Evolutionary conservation across 805 yeast genomes (phyloP).

Genomic region (Barnettozyma sp.): DNA sequence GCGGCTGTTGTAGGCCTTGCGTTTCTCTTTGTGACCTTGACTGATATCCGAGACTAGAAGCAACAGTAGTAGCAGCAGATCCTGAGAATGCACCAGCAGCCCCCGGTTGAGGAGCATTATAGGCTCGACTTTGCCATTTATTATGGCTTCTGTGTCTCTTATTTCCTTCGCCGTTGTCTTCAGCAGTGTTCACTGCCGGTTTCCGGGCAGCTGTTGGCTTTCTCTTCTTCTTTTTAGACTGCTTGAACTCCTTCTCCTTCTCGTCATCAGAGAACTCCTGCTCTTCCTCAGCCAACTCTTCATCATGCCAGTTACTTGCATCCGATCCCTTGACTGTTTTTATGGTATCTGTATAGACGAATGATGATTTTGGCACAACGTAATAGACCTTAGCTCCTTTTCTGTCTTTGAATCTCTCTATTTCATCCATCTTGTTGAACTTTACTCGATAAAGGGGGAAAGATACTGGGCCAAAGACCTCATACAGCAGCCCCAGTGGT

Average conservation of each 20-base stretch:
- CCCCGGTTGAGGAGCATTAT: background rate
- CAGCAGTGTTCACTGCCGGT: conserved; percentile 1
- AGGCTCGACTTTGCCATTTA: conserved; percentile 1
- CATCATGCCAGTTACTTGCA: conserved; percentile 93
- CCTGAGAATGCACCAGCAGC: no score
- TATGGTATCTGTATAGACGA: conserved; percentile 67
- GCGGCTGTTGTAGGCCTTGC: conserved; percentile 5
- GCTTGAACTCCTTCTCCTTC: conserved; percentile 66
- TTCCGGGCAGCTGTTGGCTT: no score
- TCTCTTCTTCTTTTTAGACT: conserved; percentile 35
- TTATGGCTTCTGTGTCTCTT: conserved; percentile 1
- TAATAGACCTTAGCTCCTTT: conserved; percentile 59
- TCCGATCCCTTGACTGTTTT: conserved; percentile 78
- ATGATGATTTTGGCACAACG: conserved; percentile 76
- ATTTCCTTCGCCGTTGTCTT: conserved; percentile 1
- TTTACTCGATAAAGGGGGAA: conserved; percentile 76
- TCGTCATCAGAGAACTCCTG: conserved; percentile 96
- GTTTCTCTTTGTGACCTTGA: conserved; percentile 24
- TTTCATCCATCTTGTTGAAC: conserved; percentile 45
- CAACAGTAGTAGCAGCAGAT: no score
- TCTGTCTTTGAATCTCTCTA: conserved; percentile 37
- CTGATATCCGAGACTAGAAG: conserved; percentile 14
- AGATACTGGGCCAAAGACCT: conserved; percentile 84
- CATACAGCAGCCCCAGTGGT: conserved; percentile 72
- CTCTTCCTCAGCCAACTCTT: conserved; percentile 87